A percentile compares a stretch with the other conserved stretches of the same genome.
These are phyloP conservation scores for Pulveroboletus frians DNA, from an alignment of 768 basidiomycete species.

Conservation along the genomic window DNA sequence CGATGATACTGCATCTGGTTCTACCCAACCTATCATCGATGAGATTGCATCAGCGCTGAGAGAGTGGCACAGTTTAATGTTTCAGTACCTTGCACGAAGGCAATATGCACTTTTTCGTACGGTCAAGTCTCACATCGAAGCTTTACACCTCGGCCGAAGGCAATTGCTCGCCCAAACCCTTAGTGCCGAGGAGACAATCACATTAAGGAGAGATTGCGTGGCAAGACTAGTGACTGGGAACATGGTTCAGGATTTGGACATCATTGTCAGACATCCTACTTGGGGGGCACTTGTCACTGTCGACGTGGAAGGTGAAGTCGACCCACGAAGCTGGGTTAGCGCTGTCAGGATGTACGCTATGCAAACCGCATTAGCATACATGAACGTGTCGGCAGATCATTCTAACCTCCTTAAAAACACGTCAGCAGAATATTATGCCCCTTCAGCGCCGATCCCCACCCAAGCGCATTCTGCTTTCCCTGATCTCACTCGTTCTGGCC, in stretches of 20 bases:
- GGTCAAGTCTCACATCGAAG: constrained; percentile 86
- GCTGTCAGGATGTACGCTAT: constrained; percentile 88
- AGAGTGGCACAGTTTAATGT: constrained; percentile 93
- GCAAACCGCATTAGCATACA: constrained; percentile 79
- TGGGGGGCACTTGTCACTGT: constrained; percentile 87
- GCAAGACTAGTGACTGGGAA: constrained; percentile 84
- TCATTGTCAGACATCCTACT: constrained; percentile 92
- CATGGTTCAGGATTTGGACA: constrained; percentile 85
- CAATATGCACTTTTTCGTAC: constrained; percentile 87
- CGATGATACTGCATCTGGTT: constrained; percentile 85
- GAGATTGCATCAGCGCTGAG: constrained; percentile 95
- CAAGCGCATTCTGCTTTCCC: constrained; percentile 71
- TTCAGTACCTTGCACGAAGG: constrained; percentile 81
- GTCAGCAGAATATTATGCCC: constrained; percentile 40
- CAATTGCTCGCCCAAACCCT: constrained; percentile 87
- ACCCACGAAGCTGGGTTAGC: constrained; percentile 80
- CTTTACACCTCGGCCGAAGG: constrained; percentile 83
- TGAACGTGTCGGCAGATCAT: constrained; percentile 45
- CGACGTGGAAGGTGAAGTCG: constrained; percentile 81
- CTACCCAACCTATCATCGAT: constrained; percentile 85
- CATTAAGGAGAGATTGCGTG: constrained; percentile 82
- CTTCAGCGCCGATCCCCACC: constrained; percentile 47
- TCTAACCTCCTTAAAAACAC: constrained; percentile 30
- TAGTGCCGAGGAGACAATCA: constrained; percentile 78
- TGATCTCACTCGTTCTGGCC: constrained; percentile 36